These are phyloP conservation scores for Castanea crenata DNA, from an alignment of 306 rosid genomes.

Conservation along the genomic window DNA sequence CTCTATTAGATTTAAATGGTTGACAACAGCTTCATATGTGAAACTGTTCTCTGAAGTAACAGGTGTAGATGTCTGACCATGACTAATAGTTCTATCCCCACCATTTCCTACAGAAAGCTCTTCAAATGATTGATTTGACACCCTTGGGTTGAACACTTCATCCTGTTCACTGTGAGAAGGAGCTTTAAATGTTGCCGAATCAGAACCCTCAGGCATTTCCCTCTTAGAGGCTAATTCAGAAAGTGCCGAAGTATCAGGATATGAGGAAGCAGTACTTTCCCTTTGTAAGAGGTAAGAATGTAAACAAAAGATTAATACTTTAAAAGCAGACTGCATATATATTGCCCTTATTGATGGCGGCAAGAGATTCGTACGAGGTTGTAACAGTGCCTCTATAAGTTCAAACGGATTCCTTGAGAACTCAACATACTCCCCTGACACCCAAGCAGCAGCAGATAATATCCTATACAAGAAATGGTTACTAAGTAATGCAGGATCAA, in stretches of 20 bases:
- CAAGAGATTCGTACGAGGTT: slow-evolving; percentile 86
- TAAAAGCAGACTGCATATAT: slow-evolving; percentile 77
- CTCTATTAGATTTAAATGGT: slow-evolving; percentile 54
- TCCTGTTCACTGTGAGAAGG: slow-evolving; percentile 35
- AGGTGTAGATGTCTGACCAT: slow-evolving; percentile 30
- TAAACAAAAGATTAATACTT: slow-evolving; percentile 60
- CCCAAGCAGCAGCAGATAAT: slow-evolving; percentile 90
- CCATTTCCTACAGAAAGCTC: slow-evolving; percentile 31
- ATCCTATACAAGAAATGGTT: slow-evolving; percentile 68
- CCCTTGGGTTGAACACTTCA: slow-evolving; percentile 55
- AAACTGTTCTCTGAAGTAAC: slow-evolving; percentile 28
- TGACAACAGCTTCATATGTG: slow-evolving; percentile 43
- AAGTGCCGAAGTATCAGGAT: slow-evolving; percentile 29
- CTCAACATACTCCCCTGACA: slow-evolving; percentile 76
- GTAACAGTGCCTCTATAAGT: slow-evolving; percentile 82
- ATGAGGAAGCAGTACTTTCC: slow-evolving; percentile 24
- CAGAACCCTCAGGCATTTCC: slow-evolving; percentile 33
- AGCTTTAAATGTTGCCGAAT: slow-evolving; percentile 34
- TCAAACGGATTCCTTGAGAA: slow-evolving; percentile 65
- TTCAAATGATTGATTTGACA: slow-evolving; percentile 37
- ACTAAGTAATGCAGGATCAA: slow-evolving; percentile 94
- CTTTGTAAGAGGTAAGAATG: slow-evolving; percentile 50
- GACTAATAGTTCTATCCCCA: slow-evolving; percentile 22
- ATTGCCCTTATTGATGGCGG: slow-evolving; percentile 73
- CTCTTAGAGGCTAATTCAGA: slow-evolving; percentile 30